Conservation (phyloP, 306 rosid genomes). For the Astragalus glycyphyllos region DNA sequence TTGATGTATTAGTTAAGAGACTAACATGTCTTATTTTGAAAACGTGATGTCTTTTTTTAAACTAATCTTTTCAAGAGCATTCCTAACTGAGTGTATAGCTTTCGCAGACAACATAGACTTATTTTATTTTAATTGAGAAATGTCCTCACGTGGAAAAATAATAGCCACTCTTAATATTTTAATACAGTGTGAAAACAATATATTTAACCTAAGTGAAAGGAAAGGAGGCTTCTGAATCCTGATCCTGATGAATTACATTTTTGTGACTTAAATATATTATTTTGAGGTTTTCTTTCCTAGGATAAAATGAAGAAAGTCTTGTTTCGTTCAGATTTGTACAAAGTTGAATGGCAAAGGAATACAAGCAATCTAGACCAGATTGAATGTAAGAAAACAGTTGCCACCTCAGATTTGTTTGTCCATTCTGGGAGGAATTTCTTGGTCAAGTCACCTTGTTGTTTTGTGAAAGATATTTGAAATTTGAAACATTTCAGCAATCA, state of each 20-base stretch:
- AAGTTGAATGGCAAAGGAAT: constrained; percentile 27
- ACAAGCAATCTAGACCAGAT: neutral
- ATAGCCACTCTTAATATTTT: constrained; percentile 4
- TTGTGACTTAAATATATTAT: neutral
- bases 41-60: no score
- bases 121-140: neutral
- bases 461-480: neutral
- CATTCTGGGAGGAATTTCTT: neutral
- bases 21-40: no score
- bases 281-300: neutral
- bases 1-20: no score
- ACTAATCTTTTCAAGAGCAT: neutral
- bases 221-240: constrained; percentile 2
- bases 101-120: constrained; percentile 26
- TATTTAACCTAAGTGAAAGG: constrained; percentile 15
- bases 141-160: neutral
- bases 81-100: neutral
- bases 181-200: constrained; percentile 32
- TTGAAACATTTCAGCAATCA: neutral
- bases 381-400: neutral
- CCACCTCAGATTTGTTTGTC: constrained; percentile 4
- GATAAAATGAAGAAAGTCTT: constrained; percentile 35
- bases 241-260: neutral
- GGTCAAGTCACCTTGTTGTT: neutral
- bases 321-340: constrained; percentile 33